A percentile compares a stretch with the other conserved stretches of the same genome.
These are phyloP conservation scores for Arthrobotrys conoides DNA, from an alignment of 2,329 filamentous ascomycete genomes.

Conservation along the genomic window DNA sequence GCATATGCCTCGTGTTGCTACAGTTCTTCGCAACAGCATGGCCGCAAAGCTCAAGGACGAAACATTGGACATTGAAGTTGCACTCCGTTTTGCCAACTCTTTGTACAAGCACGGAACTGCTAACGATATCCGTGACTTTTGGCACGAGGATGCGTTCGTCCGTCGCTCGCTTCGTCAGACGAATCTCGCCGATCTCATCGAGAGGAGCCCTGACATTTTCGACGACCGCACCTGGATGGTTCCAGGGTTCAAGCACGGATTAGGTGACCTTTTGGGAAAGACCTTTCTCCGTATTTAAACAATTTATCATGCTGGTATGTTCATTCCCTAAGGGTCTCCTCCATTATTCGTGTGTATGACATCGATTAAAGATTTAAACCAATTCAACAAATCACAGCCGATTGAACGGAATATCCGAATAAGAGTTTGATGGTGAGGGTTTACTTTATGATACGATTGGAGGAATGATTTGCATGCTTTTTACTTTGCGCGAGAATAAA, in stretches of 20 bases:
- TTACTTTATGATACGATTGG: too few relatives aligned
- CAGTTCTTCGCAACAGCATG: not conserved
- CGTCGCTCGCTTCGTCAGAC: slow-evolving; percentile 11
- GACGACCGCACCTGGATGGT: slow-evolving; percentile 11
- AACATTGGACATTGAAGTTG: not conserved
- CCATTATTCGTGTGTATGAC: too few relatives aligned
- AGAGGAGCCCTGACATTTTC: not conserved
- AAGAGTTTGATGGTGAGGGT: too few relatives aligned
- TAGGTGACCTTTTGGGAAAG: not conserved
- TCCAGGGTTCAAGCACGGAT: not conserved
- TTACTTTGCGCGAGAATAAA: too few relatives aligned
- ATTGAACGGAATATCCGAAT: too few relatives aligned
- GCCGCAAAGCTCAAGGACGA: not conserved
- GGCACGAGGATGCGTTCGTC: slow-evolving; percentile 23
- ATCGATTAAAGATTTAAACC: too few relatives aligned
- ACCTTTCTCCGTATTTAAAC: not conserved
- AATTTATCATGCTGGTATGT: not conserved
- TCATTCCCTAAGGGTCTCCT: not conserved
- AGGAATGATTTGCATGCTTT: too few relatives aligned
- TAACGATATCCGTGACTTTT: slow-evolving; percentile 7
- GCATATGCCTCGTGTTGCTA: slow-evolving; percentile 2
- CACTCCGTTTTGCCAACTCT: slow-evolving; percentile 20
- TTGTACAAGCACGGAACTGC: slow-evolving; percentile 11
- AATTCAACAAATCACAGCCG: too few relatives aligned
- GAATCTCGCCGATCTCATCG: not conserved